Evolutionary conservation across 2,329 filamentous ascomycete species (phyloP).

Genomic region (Tolypocladium inflatum): DNA sequence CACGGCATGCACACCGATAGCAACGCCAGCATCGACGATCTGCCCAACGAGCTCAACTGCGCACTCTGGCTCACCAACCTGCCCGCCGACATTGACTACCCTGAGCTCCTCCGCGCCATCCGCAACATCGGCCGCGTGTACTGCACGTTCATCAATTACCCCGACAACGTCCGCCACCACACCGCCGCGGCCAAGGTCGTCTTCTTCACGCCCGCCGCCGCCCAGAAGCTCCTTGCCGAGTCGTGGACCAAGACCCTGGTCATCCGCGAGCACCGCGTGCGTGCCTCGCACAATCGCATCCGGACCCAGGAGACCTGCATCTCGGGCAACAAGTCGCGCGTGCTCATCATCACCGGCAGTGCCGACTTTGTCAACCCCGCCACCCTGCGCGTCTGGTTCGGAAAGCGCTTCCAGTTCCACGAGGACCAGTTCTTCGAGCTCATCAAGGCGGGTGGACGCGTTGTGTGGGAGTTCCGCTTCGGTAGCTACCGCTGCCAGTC

Average conservation of each 20-base stretch:
- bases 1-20: conserved; percentile 23
- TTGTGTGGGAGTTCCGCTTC: conserved; percentile 40
- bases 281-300: conserved; percentile 39
- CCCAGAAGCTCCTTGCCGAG: conserved; percentile 19
- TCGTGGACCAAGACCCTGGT: conserved; percentile 19
- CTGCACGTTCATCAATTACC: conserved; percentile 40
- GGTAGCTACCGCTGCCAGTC: conserved; percentile 47
- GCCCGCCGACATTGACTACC: conserved; percentile 29
- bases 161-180: conserved; percentile 24
- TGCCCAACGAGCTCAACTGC: conserved; percentile 31
- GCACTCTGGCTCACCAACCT: conserved; percentile 44
- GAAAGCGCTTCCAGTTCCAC: conserved; percentile 33
- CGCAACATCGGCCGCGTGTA: conserved; percentile 39
- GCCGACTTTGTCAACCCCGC: conserved; percentile 31
- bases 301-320: conserved; percentile 23
- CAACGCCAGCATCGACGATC: conserved; percentile 24
- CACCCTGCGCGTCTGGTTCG: conserved; percentile 31
- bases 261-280: conserved; percentile 25
- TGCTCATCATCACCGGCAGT: conserved; percentile 40
- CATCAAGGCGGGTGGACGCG: conserved; percentile 12
- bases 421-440: conserved; percentile 31
- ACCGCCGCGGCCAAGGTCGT: conserved; percentile 38
- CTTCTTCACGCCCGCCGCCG: conserved; percentile 33
- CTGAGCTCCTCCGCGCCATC: conserved; percentile 34
- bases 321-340: conserved; percentile 28